Evolutionary conservation across 2,329 filamentous ascomycete species (phyloP).

Genomic region (Cytospora piceicola): DNA sequence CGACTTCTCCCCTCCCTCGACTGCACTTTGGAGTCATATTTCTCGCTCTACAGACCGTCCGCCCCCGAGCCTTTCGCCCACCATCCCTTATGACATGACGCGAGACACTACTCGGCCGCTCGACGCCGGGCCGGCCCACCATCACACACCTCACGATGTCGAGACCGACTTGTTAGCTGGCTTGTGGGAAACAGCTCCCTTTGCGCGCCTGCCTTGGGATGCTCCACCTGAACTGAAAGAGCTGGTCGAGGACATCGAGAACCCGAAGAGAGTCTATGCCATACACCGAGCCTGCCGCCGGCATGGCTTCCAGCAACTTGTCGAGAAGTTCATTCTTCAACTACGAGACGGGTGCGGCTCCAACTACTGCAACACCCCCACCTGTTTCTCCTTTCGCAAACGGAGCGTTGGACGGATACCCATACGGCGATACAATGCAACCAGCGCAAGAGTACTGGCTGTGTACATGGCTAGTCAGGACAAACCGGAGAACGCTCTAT

Average conservation of each 20-base stretch:
- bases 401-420: conserved; percentile 68
- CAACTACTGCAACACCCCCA: conserved; percentile 70
- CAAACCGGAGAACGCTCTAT: conserved; percentile 72
- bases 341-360: conserved; percentile 80
- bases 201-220: conserved; percentile 62
- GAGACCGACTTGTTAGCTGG: conserved; percentile 58
- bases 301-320: conserved; percentile 67
- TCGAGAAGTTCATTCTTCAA: conserved; percentile 78
- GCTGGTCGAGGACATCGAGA: conserved; percentile 61
- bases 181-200: conserved; percentile 65
- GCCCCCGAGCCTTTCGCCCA: conserved; percentile 10
- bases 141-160: conserved; percentile 35
- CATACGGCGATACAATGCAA: conserved; percentile 76
- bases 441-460: conserved; percentile 81
- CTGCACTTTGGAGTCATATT: not conserved
- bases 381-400: conserved; percentile 79
- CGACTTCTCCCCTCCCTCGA: not conserved
- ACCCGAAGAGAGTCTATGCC: conserved; percentile 63
- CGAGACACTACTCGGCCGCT: conserved; percentile 47
- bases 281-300: conserved; percentile 64
- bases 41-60: conserved; percentile 9
- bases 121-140: conserved; percentile 37
- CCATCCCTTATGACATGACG: conserved; percentile 51
- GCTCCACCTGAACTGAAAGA: conserved; percentile 62
- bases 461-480: conserved; percentile 80